Percentiles rank a stretch among this genome's conserved stretches.
Conservation (phyloP, 495 filamentous ascomycete genomes). For the Chaetomium tenue region DNA sequence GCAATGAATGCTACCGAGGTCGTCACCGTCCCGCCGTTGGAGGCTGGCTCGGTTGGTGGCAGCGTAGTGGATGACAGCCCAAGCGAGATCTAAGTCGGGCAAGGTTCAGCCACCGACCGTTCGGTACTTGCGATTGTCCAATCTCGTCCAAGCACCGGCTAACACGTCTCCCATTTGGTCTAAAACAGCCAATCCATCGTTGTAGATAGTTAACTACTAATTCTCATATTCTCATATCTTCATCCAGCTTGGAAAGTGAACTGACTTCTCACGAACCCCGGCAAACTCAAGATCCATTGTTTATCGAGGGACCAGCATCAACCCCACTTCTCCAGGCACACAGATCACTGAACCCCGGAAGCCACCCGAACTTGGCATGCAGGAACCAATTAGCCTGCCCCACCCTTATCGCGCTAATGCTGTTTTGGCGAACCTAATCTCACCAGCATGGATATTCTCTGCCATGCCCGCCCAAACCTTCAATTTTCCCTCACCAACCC, state of each 20-base stretch:
- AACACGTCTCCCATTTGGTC: too few species aligned
- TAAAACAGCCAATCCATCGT: too few species aligned
- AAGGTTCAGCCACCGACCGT: too few species aligned
- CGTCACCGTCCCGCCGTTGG: constrained; percentile 39
- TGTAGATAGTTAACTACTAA: too few species aligned
- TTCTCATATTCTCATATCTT: too few species aligned
- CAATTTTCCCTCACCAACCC: constrained; percentile 14
- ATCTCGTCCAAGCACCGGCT: too few species aligned
- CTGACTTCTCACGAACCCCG: not conserved
- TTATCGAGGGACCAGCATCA: not conserved
- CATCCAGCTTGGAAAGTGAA: too few species aligned
- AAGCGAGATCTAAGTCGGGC: constrained; percentile 1
- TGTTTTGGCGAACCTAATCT: not conserved
- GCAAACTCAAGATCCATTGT: not conserved
- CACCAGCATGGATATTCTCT: constrained; percentile 12
- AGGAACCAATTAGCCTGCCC: constrained; percentile 16
- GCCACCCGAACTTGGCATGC: constrained; percentile 13
- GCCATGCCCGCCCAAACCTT: not conserved
- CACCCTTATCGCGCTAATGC: not conserved
- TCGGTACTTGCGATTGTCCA: too few species aligned
- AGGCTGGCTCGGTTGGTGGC: not conserved
- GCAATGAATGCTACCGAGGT: constrained; percentile 44
- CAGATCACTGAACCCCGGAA: not conserved
- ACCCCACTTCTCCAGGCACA: not conserved
- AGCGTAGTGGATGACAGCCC: not conserved